Evolutionary conservation across 2,329 filamentous ascomycete species (phyloP).

Genomic region (Pseudogymnoascus sp.): DNA sequence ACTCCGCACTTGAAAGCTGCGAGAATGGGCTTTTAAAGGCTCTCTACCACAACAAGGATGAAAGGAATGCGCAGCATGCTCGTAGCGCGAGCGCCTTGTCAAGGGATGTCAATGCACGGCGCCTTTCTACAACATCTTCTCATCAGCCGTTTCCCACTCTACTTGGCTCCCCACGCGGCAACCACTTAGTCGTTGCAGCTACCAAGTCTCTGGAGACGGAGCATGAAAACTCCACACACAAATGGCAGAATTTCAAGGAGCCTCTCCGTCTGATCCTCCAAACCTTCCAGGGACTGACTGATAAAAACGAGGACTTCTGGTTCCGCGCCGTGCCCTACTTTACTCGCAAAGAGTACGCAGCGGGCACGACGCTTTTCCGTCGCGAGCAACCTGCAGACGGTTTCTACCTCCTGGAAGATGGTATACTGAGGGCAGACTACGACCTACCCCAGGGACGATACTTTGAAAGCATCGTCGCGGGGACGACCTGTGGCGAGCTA

Average conservation of each 20-base stretch:
- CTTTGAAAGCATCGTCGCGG: conserved; percentile 86
- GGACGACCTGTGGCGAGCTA: conserved; percentile 90
- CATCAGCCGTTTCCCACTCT: conserved; percentile 33
- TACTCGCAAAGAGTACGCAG: conserved; percentile 55
- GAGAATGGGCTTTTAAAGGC: conserved; percentile 89
- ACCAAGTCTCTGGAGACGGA: conserved; percentile 66
- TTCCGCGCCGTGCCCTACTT: conserved; percentile 75
- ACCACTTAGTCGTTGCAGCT: conserved; percentile 72
- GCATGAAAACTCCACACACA: conserved; percentile 32
- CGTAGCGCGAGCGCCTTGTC: conserved; percentile 12
- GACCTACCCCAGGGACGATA: conserved; percentile 82
- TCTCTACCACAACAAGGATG: conserved; percentile 65
- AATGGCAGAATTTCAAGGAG: conserved; percentile 83
- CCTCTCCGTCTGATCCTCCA: conserved; percentile 88
- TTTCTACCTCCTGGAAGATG: conserved; percentile 86
- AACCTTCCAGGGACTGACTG: conserved; percentile 84
- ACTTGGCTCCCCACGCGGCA: conserved; percentile 72
- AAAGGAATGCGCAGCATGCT: conserved; percentile 35
- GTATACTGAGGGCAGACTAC: conserved; percentile 86
- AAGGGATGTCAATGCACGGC: conserved; percentile 40
- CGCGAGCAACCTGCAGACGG: conserved; percentile 70
- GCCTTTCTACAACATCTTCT: conserved; percentile 35
- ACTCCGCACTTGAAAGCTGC: conserved; percentile 87
- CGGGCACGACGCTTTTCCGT: conserved; percentile 69
- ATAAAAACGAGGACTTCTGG: conserved; percentile 93